Evolutionary conservation across 1,284 basidiomycete species (phyloP), one percentile per base, ranked within the genome.

Genomic region (Heterobasidion parviporum): DNA sequence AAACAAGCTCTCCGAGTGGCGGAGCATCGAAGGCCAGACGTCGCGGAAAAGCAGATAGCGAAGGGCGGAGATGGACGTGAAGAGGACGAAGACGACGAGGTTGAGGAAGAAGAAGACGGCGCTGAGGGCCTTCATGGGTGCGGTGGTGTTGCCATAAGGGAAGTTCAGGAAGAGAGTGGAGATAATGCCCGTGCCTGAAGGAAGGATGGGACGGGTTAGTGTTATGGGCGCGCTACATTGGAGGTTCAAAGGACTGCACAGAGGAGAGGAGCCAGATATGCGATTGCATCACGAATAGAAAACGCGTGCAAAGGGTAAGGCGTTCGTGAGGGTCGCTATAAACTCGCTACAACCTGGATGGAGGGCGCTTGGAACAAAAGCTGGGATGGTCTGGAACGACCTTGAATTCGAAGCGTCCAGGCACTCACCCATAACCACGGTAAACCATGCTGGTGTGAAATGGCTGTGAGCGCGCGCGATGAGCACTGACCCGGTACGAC

Each of bases 1-100:
- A 64, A 81, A 92, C 54, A 92, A 73, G 59, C 85, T 83, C 53
- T 85, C 71, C 4, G 85, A 81, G 64, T 92, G 82, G n/a, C 68
- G 72, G 26, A 87, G 63, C 70, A 85, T 80, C 4, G 75, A 66
- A 8, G 47, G 57, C 76, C 87, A 87, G 36, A 83, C 68, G 14
- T 78, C 72, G 1, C 81, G 81, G 67, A 79, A 86, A 49, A 78
- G 61, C 34, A 71, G 63, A 67, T 85, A 89, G 35, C 87, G 78
- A 3, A 72, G 69, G 4, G 76, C 59, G 18, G 76, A 76, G 34
- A 79, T 65, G 15, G 62, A 57, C 2, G 74, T 70, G 64, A 91
- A 84, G 20, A 81, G 51, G 16, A 76, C 55, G 64, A 90, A 90
- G 10, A 91, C 68, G 8, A 73, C 59, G 20, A 89, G 66, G 64